Evolutionary conservation across 345 rosid species (phyloP).

Genomic region (Syzygium jambos): DNA sequence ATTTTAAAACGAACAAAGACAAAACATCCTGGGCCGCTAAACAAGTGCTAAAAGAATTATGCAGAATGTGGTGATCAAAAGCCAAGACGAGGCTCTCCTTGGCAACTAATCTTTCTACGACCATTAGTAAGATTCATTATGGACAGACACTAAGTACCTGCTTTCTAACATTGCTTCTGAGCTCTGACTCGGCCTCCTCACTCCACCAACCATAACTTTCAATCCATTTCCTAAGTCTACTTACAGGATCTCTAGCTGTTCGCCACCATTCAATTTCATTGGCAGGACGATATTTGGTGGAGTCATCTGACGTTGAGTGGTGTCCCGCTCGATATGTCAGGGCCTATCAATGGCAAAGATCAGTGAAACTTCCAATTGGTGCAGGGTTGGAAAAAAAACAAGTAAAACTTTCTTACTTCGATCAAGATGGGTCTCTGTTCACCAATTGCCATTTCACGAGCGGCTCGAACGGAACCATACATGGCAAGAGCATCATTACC

Average conservation of each 20-base stretch:
- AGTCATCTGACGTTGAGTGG: constrained; percentile 95
- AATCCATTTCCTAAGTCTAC: constrained; percentile 66
- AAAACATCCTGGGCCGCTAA: not conserved
- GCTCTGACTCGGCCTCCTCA: constrained; percentile 44
- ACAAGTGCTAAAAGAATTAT: not conserved
- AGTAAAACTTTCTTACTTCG: constrained; percentile 37
- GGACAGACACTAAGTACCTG: constrained; percentile 28
- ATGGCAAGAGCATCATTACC: constrained; percentile 92
- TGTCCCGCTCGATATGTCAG: constrained; percentile 82
- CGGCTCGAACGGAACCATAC: constrained; percentile 63
- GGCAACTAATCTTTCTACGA: not conserved
- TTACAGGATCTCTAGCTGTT: constrained; percentile 46
- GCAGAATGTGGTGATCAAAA: not conserved
- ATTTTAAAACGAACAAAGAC: not conserved
- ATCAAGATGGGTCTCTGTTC: constrained; percentile 74
- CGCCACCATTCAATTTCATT: constrained; percentile 75
- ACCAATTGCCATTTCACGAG: constrained; percentile 63
- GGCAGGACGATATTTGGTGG: constrained; percentile 71
- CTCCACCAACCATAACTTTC: constrained; percentile 79
- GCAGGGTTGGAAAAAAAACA: not conserved
- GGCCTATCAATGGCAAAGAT: constrained; percentile 34
- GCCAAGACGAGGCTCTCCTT: not conserved
- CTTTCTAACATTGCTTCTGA: constrained; percentile 45
- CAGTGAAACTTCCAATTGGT: too few relatives aligned
- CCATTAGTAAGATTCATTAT: not conserved